Conservation (phyloP, 371 early-diverging fungal species). For the Haplosporangium sp. region DNA sequence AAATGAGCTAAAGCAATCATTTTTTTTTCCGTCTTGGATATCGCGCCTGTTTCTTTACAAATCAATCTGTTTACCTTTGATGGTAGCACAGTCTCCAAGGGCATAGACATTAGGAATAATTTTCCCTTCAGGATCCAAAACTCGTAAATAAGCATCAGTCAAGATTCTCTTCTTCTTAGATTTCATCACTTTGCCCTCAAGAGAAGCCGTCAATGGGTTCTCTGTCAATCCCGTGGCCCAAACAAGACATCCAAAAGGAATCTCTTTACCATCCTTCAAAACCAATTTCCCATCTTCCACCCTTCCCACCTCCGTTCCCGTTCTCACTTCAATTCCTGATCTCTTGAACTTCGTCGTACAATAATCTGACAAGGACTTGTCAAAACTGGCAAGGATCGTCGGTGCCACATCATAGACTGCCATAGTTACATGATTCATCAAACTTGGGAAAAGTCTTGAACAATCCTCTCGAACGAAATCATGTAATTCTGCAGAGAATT, state of each 20-base stretch:
- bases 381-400: conserved; percentile 79
- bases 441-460: conserved; percentile 68
- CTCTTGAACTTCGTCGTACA: conserved; percentile 75
- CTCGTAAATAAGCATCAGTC: conserved; percentile 73
- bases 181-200: conserved; percentile 60
- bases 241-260: conserved; percentile 58
- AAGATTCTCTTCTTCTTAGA: conserved; percentile 62
- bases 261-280: conserved; percentile 61
- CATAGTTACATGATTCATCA: conserved; percentile 72
- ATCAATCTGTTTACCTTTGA: conserved; percentile 59
- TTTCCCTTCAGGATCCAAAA: conserved; percentile 65
- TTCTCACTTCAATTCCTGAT: conserved; percentile 75
- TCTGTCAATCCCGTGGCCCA: conserved; percentile 83
- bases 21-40: not conserved
- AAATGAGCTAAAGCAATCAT: not conserved
- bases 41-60: no score
- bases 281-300: conserved; percentile 61
- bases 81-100: conserved; percentile 86
- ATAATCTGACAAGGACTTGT: conserved; percentile 72
- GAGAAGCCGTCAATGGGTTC: conserved; percentile 67
- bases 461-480: conserved; percentile 86
- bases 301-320: conserved; percentile 64
- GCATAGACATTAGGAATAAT: conserved; percentile 66
- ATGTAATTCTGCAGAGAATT: conserved; percentile 81
- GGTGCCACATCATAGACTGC: conserved; percentile 81